Percentiles rank a stretch among this genome's conserved stretches.
Conservation (phyloP, 495 filamentous ascomycete species). For the Aeminium ludgeri region DNA sequence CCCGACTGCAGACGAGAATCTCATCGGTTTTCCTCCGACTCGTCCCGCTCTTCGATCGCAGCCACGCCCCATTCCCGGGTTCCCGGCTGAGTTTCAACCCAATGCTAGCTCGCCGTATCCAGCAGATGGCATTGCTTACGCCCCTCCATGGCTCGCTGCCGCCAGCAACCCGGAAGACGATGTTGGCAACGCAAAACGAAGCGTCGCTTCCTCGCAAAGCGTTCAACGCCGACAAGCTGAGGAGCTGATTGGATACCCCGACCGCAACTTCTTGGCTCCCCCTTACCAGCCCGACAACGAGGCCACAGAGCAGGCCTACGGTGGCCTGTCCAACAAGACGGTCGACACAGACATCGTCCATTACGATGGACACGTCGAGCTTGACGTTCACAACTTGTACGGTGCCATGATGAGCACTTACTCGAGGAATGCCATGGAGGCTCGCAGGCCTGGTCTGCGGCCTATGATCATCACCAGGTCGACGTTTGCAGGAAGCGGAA, state of each 20-base stretch:
- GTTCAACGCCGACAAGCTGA: conserved; percentile 9
- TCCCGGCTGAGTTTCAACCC: conserved; percentile 55
- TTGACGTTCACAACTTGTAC: conserved; percentile 70
- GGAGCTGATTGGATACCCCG: conserved; percentile 37
- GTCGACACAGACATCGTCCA: conserved; percentile 61
- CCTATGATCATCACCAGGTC: conserved; percentile 71
- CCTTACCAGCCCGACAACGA: conserved; percentile 62
- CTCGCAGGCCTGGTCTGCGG: conserved; percentile 46
- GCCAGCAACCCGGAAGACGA: background rate
- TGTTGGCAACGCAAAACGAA: background rate
- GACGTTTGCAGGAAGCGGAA: conserved; percentile 68
- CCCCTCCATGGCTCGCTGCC: background rate
- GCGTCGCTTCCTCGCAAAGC: background rate
- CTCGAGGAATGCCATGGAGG: conserved; percentile 50
- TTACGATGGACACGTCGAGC: conserved; percentile 51
- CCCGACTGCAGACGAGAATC: too few relatives aligned
- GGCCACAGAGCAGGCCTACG: conserved; percentile 23
- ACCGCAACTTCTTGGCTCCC: conserved; percentile 50
- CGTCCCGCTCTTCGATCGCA: too few relatives aligned
- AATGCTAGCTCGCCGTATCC: conserved; percentile 17
- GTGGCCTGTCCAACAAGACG: conserved; percentile 54
- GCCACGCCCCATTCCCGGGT: conserved; percentile 57
- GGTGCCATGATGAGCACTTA: conserved; percentile 70
- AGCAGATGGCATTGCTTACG: background rate
- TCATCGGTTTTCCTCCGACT: too few relatives aligned